Evolutionary conservation across 352 stramenopile species (phyloP).

Genomic region (Pseudoperonospora humuli): DNA sequence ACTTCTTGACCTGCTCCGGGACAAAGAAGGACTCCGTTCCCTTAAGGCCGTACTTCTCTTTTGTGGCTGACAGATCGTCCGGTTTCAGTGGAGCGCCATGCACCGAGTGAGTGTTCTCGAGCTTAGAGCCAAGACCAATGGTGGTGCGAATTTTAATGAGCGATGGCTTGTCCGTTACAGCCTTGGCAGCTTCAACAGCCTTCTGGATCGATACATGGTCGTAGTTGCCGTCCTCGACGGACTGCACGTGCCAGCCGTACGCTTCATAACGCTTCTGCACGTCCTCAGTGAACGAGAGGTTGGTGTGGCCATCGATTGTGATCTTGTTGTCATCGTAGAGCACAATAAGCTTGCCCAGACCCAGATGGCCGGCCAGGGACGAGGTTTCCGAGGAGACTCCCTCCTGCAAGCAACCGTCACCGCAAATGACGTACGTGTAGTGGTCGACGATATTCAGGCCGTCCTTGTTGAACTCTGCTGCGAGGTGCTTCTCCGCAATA

Average conservation of each 20-base stretch:
- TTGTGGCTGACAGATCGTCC: slow-evolving; percentile 89
- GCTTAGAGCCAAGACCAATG: slow-evolving; percentile 94
- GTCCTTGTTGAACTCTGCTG: slow-evolving; percentile 97
- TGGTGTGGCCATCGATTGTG: slow-evolving; percentile 96
- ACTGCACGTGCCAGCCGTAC: slow-evolving; percentile 97
- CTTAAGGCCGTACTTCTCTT: slow-evolving; percentile 90
- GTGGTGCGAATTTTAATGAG: slow-evolving; percentile 98
- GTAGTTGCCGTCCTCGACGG: slow-evolving; percentile 91
- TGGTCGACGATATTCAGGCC: slow-evolving; percentile 93
- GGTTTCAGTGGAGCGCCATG: slow-evolving; percentile 95
- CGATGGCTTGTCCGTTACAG: slow-evolving; percentile 92
- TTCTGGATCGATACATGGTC: slow-evolving; percentile 89
- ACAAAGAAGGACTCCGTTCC: slow-evolving; percentile 91
- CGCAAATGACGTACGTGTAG: slow-evolving; percentile 99
- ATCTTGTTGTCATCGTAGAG: slow-evolving; percentile 99
- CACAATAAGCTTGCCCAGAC: slow-evolving; percentile 98
- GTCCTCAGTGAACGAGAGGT: slow-evolving; percentile 97
- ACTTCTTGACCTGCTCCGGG: slow-evolving; percentile 89
- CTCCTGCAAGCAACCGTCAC: slow-evolving; percentile 98
- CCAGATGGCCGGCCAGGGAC: slow-evolving; percentile 95
- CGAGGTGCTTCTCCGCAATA: slow-evolving; percentile 96
- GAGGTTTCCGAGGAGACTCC: slow-evolving; percentile 94
- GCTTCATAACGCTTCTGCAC: slow-evolving; percentile 96
- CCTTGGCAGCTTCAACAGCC: slow-evolving; percentile 93
- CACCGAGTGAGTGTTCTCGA: slow-evolving; percentile 89